Percentiles rank a stretch among this genome's conserved stretches.
Conservation (phyloP, 1,139 yeast species). For the Hemisphaericaspora subhashii region DNA sequence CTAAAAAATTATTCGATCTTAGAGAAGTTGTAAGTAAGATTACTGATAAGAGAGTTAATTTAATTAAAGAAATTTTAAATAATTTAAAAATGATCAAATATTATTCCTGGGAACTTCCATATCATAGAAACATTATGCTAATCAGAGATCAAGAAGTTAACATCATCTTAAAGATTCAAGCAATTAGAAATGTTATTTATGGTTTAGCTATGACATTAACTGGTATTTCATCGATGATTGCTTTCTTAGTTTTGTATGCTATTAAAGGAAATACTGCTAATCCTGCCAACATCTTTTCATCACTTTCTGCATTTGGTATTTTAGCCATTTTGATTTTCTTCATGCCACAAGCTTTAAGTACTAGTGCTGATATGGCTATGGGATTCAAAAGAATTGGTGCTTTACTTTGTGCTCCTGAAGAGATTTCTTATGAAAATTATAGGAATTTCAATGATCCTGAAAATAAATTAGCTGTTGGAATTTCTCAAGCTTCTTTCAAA, state of each 20-base stretch:
- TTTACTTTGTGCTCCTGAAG: slow-evolving; percentile 36
- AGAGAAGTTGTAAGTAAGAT: slow-evolving; percentile 46
- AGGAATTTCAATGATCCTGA: slow-evolving; percentile 35
- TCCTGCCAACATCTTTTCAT: slow-evolving; percentile 75
- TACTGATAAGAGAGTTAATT: slow-evolving; percentile 60
- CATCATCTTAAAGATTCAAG: slow-evolving; percentile 48
- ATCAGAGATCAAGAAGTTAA: slow-evolving; percentile 50
- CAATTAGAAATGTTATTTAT: slow-evolving; percentile 54
- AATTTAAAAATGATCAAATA: slow-evolving; percentile 69
- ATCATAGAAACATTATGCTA: slow-evolving; percentile 39
- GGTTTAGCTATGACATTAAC: slow-evolving; percentile 61
- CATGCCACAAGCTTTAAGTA: slow-evolving; percentile 67
- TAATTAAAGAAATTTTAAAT: slow-evolving; percentile 63
- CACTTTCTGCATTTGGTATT: slow-evolving; percentile 67
- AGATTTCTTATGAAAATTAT: slow-evolving; percentile 12
- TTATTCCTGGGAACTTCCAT: slow-evolving; percentile 66
- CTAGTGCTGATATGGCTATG: slow-evolving; percentile 62
- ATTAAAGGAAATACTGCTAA: slow-evolving; percentile 41
- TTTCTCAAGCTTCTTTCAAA: slow-evolving; percentile 28
- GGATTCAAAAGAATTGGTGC: slow-evolving; percentile 61
- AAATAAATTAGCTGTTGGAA: slow-evolving; percentile 26
- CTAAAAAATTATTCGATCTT: slow-evolving; percentile 39
- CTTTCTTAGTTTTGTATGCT: slow-evolving; percentile 67
- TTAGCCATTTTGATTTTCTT: slow-evolving; percentile 49
- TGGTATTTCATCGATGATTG: slow-evolving; percentile 60